Base-by-base conservation (phyloP, 192 early-diverging fungal genomes). In the Lunasporangiospora selenospora region DNA sequence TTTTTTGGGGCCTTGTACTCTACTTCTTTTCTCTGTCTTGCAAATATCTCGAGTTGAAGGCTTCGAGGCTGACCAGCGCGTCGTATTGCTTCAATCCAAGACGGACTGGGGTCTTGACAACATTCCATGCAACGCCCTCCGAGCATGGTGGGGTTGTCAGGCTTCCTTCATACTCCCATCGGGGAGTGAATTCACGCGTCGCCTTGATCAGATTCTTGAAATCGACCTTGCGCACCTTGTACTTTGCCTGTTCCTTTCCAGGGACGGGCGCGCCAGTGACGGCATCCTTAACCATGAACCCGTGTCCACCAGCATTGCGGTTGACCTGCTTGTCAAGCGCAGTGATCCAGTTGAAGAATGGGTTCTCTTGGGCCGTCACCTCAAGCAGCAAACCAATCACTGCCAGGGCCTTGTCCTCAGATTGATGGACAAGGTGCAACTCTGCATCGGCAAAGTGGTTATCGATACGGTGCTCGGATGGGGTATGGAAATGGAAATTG, bases 101-200 rank as follows among this genome's bases (percentile, higher is more conserved):
- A 0, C 41, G 24, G 12, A 82, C 36, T 23, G 75, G 27, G 9
- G 51, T 56, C 31, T 65, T 44, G 49, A 75, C 61, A 15, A 88
- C 84, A 29, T 62, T 56, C 85, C 85, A 88, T 15, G 54, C 41
- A 3, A 89, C 80, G 33, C 80, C 78, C 61, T 89, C 88, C 1
- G 78, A 75, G 65, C 88, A 89, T 3, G 87, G 87, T 10, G 88
- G 88, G 2, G 85, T 86, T 12, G 87, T 89, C 52, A 89, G 62
- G 36, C 75, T 78, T 15, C 87, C 87, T 3, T 43, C 33, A 62
- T 89, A 89, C 47, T 66, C 73, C 59, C 61, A 76, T 13, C 69
- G 69, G 29, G 54, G 59, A 0, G 53, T 52, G 26, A 73, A 73
- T 1, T 45, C 10, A 3, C 43, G 43, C 13, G 54, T 48, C 3